Base-by-base conservation (phyloP, 106 monocot genomes). In the Allium sativum region DNA sequence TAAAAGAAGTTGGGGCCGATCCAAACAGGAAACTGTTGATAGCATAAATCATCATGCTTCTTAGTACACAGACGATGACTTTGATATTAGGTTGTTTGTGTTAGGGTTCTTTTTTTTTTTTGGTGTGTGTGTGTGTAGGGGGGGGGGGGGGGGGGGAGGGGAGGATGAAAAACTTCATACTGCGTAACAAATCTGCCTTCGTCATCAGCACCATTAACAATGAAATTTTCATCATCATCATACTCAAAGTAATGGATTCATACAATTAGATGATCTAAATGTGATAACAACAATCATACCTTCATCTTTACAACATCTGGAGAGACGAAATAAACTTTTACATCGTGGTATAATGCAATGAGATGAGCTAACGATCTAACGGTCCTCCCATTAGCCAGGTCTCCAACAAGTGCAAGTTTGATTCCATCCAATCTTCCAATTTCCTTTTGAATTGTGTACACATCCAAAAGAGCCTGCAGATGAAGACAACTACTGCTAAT, bases 271-370 rank as follows among this genome's bases (percentile, higher is more conserved):
- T 40, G 5, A 31, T 31, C 31, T 31, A 5, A 5, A 31, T 31
- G 31, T 31, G 5, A 31, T 31, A 31, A 31, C 1, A 5, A 31
- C 5, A 1, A 10, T 51, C 15, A 40, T 75, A 98, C 98, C 87
- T 98, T 98, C 98, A 98, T 98, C 76, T 92, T 98, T 21, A 98
- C 98, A 42, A 85, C 85, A 76, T 98, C 88, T 40, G 98, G 98
- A 42, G 98, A 80, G 40, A 98, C 88, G 68, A 98, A 92, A 58
- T 98, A 98, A 46, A 98, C 79, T 68, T 91, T 88, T 18, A 92
- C 68, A 22, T 81, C 78, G n/a, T 66, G 42, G 67, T 98, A 92
- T 68, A 82, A 92, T 7, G 91, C 79, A 47, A 98, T 85, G 42
- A 98, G 76, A 68, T 98, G 85, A 56, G 98, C 98, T 18, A 98